phyloP scores from a whole-genome alignment of 805 yeast genomes.

The Cyberlindnera sargentensis region DNA sequence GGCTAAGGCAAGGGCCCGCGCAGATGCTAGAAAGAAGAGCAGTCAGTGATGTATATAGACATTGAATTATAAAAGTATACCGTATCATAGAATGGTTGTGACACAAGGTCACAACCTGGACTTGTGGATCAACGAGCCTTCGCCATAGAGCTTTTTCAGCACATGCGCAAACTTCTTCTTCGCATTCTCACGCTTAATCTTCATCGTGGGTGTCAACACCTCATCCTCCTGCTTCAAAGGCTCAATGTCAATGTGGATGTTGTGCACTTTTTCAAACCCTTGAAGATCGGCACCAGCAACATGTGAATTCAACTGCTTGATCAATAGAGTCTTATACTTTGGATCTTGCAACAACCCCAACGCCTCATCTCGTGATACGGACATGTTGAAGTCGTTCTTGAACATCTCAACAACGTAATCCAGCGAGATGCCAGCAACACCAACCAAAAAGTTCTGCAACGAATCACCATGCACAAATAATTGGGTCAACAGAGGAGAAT shows the following conservation, averaged over 20 bases:
- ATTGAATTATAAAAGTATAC: not conserved
- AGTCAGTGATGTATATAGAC: too few species aligned
- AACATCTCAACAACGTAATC: slow-evolving; percentile 21
- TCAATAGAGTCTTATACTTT: slow-evolving; percentile 13
- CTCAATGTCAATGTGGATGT: slow-evolving; percentile 45
- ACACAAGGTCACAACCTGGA: slow-evolving; percentile 14
- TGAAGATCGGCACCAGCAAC: slow-evolving; percentile 32
- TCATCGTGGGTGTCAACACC: slow-evolving; percentile 61
- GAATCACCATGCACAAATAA: slow-evolving; percentile 62
- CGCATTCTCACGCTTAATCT: slow-evolving; percentile 46
- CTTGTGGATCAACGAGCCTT: slow-evolving; percentile 35
- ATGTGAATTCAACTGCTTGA: slow-evolving; percentile 15
- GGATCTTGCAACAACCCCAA: slow-evolving; percentile 12
- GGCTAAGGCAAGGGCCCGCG: not conserved
- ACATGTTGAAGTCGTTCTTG: slow-evolving; percentile 9
- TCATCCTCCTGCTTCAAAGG: slow-evolving; percentile 56
- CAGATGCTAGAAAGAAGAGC: not conserved
- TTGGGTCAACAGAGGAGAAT: slow-evolving; percentile 45
- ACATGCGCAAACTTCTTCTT: slow-evolving; percentile 35
- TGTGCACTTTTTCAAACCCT: slow-evolving; percentile 60
- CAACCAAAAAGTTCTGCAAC: slow-evolving; percentile 48
- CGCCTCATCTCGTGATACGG: slow-evolving; percentile 10
- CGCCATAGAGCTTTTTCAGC: slow-evolving; percentile 40
- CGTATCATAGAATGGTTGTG: not conserved
- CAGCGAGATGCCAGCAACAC: slow-evolving; percentile 54